Evolutionary conservation across 2,329 filamentous ascomycete genomes (phyloP).

Genomic region (Aureobasidium mangrovei): DNA sequence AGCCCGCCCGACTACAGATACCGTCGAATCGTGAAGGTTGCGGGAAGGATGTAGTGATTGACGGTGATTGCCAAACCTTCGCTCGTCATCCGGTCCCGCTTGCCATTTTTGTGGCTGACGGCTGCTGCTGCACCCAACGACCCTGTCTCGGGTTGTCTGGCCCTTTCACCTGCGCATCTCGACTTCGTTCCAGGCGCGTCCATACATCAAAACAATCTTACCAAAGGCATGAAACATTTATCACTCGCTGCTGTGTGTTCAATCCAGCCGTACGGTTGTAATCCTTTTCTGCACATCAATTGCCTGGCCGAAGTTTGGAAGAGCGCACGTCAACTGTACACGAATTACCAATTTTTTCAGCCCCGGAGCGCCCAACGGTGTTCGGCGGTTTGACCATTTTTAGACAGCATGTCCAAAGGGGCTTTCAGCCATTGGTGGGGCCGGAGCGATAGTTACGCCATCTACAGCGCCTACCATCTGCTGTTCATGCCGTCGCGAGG

Average conservation of each 20-base stretch:
- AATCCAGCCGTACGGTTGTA: not conserved
- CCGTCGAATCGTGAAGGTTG: not conserved
- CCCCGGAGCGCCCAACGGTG: conserved; percentile 5
- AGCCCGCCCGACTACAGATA: no score
- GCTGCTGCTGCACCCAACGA: not conserved
- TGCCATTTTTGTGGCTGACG: conserved; percentile 7
- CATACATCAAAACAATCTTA: not conserved
- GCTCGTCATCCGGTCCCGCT: conserved; percentile 5
- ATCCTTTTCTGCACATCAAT: no score
- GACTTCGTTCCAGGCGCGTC: not conserved
- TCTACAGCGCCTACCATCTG: conserved; percentile 1
- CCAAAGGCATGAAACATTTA: not conserved
- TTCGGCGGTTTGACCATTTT: conserved; percentile 10
- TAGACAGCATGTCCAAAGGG: conserved; percentile 7
- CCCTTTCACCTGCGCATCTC: not conserved
- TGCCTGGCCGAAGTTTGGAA: not conserved
- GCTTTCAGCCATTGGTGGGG: not conserved
- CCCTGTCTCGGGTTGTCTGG: not conserved
- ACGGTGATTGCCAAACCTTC: conserved; percentile 3
- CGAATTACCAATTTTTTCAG: conserved; percentile 8
- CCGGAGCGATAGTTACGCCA: conserved; percentile 4
- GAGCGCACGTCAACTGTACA: not conserved
- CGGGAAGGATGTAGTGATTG: conserved; percentile 5
- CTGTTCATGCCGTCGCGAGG: not conserved
- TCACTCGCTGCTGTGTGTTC: not conserved